Evolutionary conservation across 306 rosid genomes (phyloP).

Genomic region (Pyrus pyrifolia): DNA sequence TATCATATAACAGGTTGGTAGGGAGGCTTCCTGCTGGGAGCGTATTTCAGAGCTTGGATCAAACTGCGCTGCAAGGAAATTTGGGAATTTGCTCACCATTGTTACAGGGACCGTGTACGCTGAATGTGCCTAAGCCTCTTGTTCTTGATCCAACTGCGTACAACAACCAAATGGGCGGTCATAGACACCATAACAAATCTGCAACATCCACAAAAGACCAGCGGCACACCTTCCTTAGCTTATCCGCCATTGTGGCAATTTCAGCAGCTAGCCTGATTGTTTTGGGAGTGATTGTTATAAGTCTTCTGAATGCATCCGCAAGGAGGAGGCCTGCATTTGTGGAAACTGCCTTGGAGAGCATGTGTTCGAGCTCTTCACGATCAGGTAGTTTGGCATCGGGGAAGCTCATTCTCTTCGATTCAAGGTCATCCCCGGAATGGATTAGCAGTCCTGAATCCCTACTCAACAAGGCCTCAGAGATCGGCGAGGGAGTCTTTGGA

Average conservation of each 20-base stretch:
- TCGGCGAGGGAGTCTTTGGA: constrained; percentile 87
- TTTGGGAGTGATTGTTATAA: constrained; percentile 63
- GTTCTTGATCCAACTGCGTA: constrained; percentile 81
- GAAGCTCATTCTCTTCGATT: constrained; percentile 67
- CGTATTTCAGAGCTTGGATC: constrained; percentile 68
- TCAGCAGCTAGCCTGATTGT: constrained; percentile 60
- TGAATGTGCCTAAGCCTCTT: constrained; percentile 87
- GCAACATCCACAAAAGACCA: constrained; percentile 12
- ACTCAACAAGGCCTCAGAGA: constrained; percentile 70
- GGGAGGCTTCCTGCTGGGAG: constrained; percentile 79
- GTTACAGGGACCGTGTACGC: constrained; percentile 77
- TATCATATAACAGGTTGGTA: constrained; percentile 70
- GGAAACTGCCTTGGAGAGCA: constrained; percentile 80
- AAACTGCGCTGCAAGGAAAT: constrained; percentile 83
- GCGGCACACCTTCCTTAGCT: constrained; percentile 64
- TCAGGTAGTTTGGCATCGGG: constrained; percentile 62
- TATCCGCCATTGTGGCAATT: constrained; percentile 76
- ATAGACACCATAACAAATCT: constrained; percentile 30
- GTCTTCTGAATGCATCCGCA: constrained; percentile 62
- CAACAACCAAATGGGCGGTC: constrained; percentile 37
- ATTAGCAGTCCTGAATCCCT: constrained; percentile 48
- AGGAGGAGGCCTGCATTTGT: constrained; percentile 61
- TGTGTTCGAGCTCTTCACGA: constrained; percentile 73
- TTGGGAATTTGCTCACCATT: constrained; percentile 79
- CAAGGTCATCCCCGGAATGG: constrained; percentile 33